Percentiles rank a stretch among this genome's conserved stretches.
Conservation (phyloP, 768 basidiomycete genomes). For the Collybiopsis luxurians region DNA sequence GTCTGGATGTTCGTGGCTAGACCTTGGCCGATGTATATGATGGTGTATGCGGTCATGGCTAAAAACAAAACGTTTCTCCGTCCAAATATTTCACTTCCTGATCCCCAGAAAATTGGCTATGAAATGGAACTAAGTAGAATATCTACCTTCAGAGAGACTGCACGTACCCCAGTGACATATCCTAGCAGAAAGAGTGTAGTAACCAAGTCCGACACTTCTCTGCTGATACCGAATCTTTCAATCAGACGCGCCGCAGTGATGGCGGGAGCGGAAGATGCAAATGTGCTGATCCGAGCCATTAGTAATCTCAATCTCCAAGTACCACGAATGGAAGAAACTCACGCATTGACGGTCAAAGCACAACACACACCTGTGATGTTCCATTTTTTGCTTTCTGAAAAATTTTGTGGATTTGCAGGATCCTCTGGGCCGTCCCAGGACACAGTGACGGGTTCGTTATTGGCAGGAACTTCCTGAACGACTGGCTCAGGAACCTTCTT, state of each 20-base stretch:
- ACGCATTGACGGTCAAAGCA: constrained; percentile 57
- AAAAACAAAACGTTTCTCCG: constrained; percentile 48
- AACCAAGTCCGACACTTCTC: constrained; percentile 46
- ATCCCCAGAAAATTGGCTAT: constrained; percentile 57
- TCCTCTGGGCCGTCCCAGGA: constrained; percentile 57
- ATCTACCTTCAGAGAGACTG: background rate
- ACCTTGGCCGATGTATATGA: constrained; percentile 60
- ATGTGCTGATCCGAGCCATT: too few species aligned
- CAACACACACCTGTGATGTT: constrained; percentile 40
- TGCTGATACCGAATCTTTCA: constrained; percentile 33
- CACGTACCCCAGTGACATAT: constrained; percentile 45
- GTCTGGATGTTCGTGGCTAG: constrained; percentile 59
- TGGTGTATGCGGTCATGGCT: constrained; percentile 49
- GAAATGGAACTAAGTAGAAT: background rate
- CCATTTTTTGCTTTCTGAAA: constrained; percentile 44
- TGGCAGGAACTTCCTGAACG: background rate
- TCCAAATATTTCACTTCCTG: constrained; percentile 58
- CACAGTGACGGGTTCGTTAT: constrained; percentile 22
- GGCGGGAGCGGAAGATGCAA: constrained; percentile 58
- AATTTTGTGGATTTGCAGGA: constrained; percentile 56
- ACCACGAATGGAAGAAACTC: constrained; percentile 21
- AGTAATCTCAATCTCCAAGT: too few species aligned
- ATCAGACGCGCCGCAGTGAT: constrained; percentile 32
- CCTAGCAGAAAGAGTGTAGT: constrained; percentile 51
- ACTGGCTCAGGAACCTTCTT: background rate